Evolutionary conservation across 768 basidiomycete genomes (phyloP).

Genomic region (Amanita fuliginea): DNA sequence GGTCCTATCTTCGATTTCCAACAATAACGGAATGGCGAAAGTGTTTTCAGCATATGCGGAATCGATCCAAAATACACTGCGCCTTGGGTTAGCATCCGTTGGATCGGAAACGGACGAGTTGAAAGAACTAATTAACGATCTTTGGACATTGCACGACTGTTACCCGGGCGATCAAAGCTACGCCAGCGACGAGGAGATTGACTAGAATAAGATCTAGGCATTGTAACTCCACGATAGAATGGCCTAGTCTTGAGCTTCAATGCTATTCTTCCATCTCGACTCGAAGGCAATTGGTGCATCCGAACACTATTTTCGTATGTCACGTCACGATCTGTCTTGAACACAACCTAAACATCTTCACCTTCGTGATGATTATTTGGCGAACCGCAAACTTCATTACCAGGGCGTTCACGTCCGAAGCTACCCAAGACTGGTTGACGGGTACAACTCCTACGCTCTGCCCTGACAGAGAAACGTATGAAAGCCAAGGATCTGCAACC

Average conservation of each 20-base stretch:
- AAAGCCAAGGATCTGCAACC: background rate
- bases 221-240: background rate
- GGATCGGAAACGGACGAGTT: conserved; percentile 46
- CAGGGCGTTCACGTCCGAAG: background rate
- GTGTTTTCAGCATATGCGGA: conserved; percentile 42
- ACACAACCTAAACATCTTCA: background rate
- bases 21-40: conserved; percentile 24
- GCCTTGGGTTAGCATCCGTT: conserved; percentile 19
- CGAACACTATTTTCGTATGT: too few species aligned
- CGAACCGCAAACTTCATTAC: background rate
- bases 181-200: background rate
- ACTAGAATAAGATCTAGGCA: background rate
- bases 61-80: conserved; percentile 24
- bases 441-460: background rate
- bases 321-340: background rate
- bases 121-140: conserved; percentile 39
- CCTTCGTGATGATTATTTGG: background rate
- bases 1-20: conserved; percentile 35
- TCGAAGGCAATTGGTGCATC: too few species aligned
- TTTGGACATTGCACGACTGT: conserved; percentile 50
- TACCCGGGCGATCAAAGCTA: background rate
- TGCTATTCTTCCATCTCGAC: background rate
- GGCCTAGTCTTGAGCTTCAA: background rate
- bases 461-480: background rate
- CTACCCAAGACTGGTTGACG: background rate